These are phyloP conservation scores for Apium graveolens DNA, from an alignment of 129 eudicot species.

Conservation along the genomic window DNA sequence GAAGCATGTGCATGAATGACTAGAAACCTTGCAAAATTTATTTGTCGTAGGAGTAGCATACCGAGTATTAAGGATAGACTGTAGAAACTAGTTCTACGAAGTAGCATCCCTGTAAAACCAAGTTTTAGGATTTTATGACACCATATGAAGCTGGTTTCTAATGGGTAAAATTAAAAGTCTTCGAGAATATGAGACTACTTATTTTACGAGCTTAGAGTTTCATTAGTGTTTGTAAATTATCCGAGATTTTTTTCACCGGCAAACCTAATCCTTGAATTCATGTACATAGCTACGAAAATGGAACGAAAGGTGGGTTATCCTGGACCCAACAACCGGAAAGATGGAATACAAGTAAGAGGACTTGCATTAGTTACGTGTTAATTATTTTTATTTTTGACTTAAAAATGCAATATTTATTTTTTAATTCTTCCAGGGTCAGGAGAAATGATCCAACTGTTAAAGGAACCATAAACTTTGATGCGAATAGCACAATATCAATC, in stretches of 20 bases:
- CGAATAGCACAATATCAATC: slow-evolving; percentile 78
- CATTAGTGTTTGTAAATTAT: neutral
- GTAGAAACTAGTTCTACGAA: neutral
- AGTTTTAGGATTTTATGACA: neutral
- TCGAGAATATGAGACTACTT: neutral
- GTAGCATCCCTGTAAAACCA: neutral
- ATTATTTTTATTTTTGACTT: neutral
- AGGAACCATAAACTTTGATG: slow-evolving; percentile 83
- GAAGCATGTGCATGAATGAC: neutral
- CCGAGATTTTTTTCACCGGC: slow-evolving; percentile 7
- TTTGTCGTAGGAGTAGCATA: neutral
- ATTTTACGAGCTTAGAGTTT: neutral
- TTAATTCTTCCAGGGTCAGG: slow-evolving; percentile 43
- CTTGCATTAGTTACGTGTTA: neutral
- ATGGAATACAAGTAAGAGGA: slow-evolving; percentile 95
- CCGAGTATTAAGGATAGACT: neutral
- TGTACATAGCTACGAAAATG: slow-evolving; percentile 76
- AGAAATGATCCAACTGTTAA: slow-evolving; percentile 82
- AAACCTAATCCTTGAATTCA: slow-evolving; percentile 12
- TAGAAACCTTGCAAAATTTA: neutral
- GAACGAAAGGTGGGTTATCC: slow-evolving; percentile 95
- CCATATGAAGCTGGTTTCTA: neutral
- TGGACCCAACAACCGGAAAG: slow-evolving; percentile 96
- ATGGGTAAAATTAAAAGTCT: neutral
- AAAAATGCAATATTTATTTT: neutral